phyloP scores from a whole-genome alignment of 202 grass and related monocot genomes.

The Dendrocalamus latiflorus region DNA sequence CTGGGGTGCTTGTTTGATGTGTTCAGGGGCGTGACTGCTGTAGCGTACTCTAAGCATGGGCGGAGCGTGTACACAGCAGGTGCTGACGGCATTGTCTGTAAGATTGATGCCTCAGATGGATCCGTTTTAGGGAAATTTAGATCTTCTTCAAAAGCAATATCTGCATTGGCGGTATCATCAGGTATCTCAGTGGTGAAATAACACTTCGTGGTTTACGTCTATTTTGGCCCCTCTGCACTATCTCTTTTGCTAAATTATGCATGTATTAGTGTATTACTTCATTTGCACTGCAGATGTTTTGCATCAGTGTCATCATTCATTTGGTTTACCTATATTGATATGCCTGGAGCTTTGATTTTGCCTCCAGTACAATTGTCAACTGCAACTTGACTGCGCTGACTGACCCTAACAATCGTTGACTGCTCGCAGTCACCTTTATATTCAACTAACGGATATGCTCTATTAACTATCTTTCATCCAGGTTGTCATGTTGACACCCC shows the following conservation, averaged over 20 bases:
- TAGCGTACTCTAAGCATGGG: constrained; percentile 53
- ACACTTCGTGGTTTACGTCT: background rate
- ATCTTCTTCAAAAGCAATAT: constrained; percentile 79
- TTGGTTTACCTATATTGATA: background rate
- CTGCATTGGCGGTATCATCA: constrained; percentile 74
- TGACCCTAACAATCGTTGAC: background rate
- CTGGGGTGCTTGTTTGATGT: constrained; percentile 4
- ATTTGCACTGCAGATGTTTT: background rate
- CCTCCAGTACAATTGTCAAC: background rate
- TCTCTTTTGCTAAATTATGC: background rate
- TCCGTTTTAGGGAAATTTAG: constrained; percentile 51
- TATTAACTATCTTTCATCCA: constrained; percentile 6
- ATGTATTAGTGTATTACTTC: background rate
- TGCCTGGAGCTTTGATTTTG: background rate
- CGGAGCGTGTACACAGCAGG: constrained; percentile 63
- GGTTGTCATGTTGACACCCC: background rate
- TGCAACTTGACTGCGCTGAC: background rate
- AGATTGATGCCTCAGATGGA: constrained; percentile 61
- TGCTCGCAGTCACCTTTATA: background rate
- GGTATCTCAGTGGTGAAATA: constrained; percentile 44
- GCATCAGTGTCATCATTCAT: background rate
- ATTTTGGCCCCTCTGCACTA: background rate
- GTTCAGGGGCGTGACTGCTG: constrained; percentile 73
- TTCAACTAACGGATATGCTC: background rate
- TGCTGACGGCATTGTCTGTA: constrained; percentile 89